Conservation (phyloP, 2,329 filamentous ascomycete species). For the Neofusicoccum sp. region DNA sequence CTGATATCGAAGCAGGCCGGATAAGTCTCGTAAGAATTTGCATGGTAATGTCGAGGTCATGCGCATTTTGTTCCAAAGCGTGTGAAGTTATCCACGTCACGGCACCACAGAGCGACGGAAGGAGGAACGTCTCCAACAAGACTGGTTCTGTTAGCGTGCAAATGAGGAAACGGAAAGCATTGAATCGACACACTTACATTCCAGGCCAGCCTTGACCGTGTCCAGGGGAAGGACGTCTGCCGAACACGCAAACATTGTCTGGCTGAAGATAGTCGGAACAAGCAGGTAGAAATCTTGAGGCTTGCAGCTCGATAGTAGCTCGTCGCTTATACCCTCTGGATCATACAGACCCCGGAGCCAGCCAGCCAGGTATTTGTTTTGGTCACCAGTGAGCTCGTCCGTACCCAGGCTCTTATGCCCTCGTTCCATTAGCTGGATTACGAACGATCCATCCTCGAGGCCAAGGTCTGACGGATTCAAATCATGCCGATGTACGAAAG, state of each 20-base stretch:
- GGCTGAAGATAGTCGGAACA: slow-evolving; percentile 72
- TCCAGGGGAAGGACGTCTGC: slow-evolving; percentile 65
- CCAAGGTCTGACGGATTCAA: slow-evolving; percentile 65
- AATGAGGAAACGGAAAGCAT: background rate
- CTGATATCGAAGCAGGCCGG: slow-evolving; percentile 66
- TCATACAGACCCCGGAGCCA: slow-evolving; percentile 79
- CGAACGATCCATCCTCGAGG: slow-evolving; percentile 62
- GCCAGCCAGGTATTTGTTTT: slow-evolving; percentile 62
- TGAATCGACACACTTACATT: slow-evolving; percentile 56
- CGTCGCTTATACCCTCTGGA: slow-evolving; percentile 70
- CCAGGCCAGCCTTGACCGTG: slow-evolving; percentile 69
- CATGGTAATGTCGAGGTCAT: slow-evolving; percentile 66
- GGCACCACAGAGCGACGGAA: slow-evolving; percentile 75
- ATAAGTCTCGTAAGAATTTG: slow-evolving; percentile 71
- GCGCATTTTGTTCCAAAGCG: slow-evolving; percentile 62
- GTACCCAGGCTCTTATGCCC: slow-evolving; percentile 57
- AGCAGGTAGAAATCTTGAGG: slow-evolving; percentile 81
- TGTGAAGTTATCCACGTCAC: slow-evolving; percentile 70
- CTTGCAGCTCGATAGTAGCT: slow-evolving; percentile 76
- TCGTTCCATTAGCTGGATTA: slow-evolving; percentile 63
- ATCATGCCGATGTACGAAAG: slow-evolving; percentile 73
- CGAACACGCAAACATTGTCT: slow-evolving; percentile 70
- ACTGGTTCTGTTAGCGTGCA: slow-evolving; percentile 46
- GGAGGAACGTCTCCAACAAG: slow-evolving; percentile 73
- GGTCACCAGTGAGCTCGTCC: slow-evolving; percentile 64